phyloP scores from a whole-genome alignment of 192 early-diverging fungal genomes.

The Physocladia obscura region DNA sequence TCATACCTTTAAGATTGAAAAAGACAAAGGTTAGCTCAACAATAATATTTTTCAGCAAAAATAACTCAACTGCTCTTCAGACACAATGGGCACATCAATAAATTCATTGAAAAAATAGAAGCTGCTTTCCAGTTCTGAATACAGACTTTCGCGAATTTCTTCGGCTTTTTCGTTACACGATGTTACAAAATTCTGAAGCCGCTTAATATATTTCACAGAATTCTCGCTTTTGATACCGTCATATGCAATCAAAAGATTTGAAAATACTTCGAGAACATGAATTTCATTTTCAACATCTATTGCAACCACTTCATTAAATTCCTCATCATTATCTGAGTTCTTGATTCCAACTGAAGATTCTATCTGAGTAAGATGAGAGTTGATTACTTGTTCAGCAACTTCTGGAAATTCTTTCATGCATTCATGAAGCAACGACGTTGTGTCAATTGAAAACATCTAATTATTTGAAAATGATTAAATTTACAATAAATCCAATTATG shows the following conservation, averaged over 20 bases:
- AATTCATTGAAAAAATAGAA: constrained; percentile 62
- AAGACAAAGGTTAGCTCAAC: constrained; percentile 5
- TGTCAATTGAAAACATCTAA: constrained; percentile 45
- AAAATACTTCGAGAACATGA: constrained; percentile 47
- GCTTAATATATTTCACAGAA: constrained; percentile 35
- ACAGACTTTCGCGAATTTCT: constrained; percentile 46
- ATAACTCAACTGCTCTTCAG: constrained; percentile 53
- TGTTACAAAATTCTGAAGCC: constrained; percentile 43
- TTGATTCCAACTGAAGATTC: background rate
- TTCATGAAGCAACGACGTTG: constrained; percentile 44
- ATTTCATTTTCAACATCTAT: constrained; percentile 48
- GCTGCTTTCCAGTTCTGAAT: constrained; percentile 47
- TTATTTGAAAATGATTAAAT: too few species aligned
- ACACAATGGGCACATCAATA: constrained; percentile 58
- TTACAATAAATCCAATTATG: constrained; percentile 2
- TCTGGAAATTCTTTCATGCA: constrained; percentile 44
- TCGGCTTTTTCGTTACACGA: constrained; percentile 36
- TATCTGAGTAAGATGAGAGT: constrained; percentile 11
- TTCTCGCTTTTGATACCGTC: constrained; percentile 41
- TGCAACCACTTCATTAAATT: constrained; percentile 22
- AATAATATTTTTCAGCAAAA: background rate
- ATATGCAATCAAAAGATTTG: constrained; percentile 51
- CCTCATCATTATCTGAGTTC: constrained; percentile 19
- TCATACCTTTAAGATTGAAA: constrained; percentile 34
- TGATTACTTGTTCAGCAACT: constrained; percentile 42